Conservation (phyloP, 2,329 filamentous ascomycete species). For the Torrubiellomyces zombiae region DNA sequence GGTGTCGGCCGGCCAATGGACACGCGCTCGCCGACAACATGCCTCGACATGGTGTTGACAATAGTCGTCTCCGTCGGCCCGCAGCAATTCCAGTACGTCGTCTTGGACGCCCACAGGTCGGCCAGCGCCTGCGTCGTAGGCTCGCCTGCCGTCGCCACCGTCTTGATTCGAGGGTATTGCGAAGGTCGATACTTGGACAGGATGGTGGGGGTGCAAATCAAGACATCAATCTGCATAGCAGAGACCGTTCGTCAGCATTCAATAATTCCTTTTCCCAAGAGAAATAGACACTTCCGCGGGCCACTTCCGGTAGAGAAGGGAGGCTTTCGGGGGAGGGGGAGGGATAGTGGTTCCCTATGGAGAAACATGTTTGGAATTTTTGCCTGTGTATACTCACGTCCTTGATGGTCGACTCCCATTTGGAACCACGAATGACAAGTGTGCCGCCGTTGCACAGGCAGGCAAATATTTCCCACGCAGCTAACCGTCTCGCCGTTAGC, state of each 20-base stretch:
- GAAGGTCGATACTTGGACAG: constrained; percentile 29
- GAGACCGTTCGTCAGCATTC: constrained; percentile 1
- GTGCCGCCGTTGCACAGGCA: constrained; percentile 41
- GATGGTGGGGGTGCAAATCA: constrained; percentile 39
- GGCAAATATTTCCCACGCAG: constrained; percentile 43
- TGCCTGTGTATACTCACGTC: constrained; percentile 17
- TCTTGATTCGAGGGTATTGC: constrained; percentile 32
- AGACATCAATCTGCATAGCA: constrained; percentile 25
- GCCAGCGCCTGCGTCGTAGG: constrained; percentile 32
- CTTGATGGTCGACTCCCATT: constrained; percentile 28
- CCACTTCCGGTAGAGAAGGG: no score
- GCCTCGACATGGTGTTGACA: constrained; percentile 38
- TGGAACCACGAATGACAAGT: constrained; percentile 31
- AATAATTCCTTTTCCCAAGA: neutral
- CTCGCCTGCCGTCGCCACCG: constrained; percentile 38
- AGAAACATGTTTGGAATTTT: neutral
- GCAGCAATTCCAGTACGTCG: constrained; percentile 37
- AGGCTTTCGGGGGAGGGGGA: no score
- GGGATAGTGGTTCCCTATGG: no score
- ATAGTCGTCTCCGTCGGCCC: constrained; percentile 45
- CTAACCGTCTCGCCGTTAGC: no score
- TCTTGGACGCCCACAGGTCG: constrained; percentile 34
- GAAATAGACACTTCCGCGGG: no score
- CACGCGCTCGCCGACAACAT: constrained; percentile 26
- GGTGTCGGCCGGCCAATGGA: constrained; percentile 39